Conservation (phyloP, 768 basidiomycete species). For the Termitomyces sp. region DNA sequence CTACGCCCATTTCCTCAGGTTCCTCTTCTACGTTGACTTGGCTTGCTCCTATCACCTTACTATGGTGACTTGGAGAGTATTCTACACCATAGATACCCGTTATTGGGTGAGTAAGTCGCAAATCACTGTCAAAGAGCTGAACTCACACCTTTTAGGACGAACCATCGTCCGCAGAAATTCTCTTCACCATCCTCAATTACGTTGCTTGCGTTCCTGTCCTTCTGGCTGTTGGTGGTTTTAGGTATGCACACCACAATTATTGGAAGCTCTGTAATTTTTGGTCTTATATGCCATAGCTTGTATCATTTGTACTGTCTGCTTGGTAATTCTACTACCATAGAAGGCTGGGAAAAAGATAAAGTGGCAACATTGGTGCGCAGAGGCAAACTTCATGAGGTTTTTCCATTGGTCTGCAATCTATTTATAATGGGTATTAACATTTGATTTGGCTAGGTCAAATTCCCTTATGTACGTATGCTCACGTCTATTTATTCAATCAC, state of each 20-base stretch:
- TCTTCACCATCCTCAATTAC: slow-evolving; percentile 88
- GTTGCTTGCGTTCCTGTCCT: slow-evolving; percentile 82
- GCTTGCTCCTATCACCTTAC: slow-evolving; percentile 81
- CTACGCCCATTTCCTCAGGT: slow-evolving; percentile 84
- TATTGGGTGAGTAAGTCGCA: slow-evolving; percentile 46
- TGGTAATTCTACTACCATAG: slow-evolving; percentile 91
- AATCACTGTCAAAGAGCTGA: background rate
- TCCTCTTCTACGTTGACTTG: slow-evolving; percentile 89
- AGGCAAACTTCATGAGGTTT: slow-evolving; percentile 80
- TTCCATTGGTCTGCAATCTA: slow-evolving; percentile 5
- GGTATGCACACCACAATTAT: slow-evolving; percentile 35
- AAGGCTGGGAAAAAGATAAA: slow-evolving; percentile 97
- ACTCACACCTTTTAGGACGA: slow-evolving; percentile 45
- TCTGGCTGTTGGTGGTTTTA: slow-evolving; percentile 85
- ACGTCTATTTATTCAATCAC: slow-evolving; percentile 6
- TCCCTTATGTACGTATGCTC: slow-evolving; percentile 87
- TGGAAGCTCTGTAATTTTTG: background rate
- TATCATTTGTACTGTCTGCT: slow-evolving; percentile 81
- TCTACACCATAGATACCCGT: slow-evolving; percentile 32
- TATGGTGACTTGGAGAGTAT: slow-evolving; percentile 73
- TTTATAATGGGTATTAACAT: background rate
- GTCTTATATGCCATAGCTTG: slow-evolving; percentile 38
- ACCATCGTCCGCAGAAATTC: slow-evolving; percentile 60
- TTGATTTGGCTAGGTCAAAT: slow-evolving; percentile 57
- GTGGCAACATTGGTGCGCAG: slow-evolving; percentile 78